Evolutionary conservation across 2,329 filamentous ascomycete genomes (phyloP).

Genomic region (Diaporthe batatas): DNA sequence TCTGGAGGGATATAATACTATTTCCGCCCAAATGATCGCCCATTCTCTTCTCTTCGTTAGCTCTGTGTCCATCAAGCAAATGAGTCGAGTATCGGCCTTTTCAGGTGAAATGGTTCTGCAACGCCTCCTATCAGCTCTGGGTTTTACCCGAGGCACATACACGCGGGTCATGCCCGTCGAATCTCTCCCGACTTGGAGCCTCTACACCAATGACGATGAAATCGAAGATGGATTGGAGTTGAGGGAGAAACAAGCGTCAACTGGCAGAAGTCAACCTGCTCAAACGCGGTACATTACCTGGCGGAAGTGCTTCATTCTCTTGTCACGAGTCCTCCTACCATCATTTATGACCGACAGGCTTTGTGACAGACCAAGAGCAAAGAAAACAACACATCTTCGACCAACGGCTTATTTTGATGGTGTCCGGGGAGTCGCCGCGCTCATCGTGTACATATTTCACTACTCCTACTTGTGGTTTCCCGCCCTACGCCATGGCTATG

Average conservation of each 20-base stretch:
- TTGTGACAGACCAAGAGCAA: background rate
- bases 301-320: background rate
- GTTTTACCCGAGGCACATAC: background rate
- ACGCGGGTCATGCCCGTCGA: no score
- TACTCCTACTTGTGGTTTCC: slow-evolving; percentile 9
- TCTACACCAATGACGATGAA: background rate
- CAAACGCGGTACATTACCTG: background rate
- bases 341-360: slow-evolving; percentile 1
- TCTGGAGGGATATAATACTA: background rate
- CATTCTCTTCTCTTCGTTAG: no score
- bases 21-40: background rate
- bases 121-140: background rate
- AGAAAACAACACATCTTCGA: background rate
- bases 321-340: background rate
- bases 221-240: background rate
- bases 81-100: background rate
- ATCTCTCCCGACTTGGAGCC: no score
- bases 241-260: background rate
- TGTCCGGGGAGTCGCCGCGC: slow-evolving; percentile 49
- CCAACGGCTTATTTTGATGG: slow-evolving; percentile 48
- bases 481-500: background rate
- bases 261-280: background rate
- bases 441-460: slow-evolving; percentile 48
- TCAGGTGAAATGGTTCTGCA: background rate
- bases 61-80: no score